Evolutionary conservation across 2,329 filamentous ascomycete genomes (phyloP).

Genomic region (Pseudonectria foliicola): DNA sequence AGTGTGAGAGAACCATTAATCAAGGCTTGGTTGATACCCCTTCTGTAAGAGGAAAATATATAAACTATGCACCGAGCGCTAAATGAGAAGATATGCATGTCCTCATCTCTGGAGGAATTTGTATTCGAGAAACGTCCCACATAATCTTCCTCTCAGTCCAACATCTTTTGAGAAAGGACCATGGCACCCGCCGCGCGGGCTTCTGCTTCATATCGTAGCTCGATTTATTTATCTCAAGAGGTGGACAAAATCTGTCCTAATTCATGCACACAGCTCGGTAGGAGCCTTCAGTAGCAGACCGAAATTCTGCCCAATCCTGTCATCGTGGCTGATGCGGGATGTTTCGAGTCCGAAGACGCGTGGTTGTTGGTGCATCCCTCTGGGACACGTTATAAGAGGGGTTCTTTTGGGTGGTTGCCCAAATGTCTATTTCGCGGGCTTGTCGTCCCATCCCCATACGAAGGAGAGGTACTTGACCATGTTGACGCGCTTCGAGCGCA

Average conservation of each 20-base stretch:
- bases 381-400: background rate
- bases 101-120: conserved; percentile 6
- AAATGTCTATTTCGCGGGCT: conserved; percentile 4
- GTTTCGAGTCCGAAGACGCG: no score
- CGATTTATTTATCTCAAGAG: no score
- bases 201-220: no score
- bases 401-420: background rate
- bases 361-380: no score
- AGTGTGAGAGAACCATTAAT: conserved; percentile 4
- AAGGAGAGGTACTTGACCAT: conserved; percentile 91
- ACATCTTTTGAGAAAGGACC: no score
- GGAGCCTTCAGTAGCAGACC: no score
- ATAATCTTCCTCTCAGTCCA: no score
- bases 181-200: no score
- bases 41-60: conserved; percentile 17
- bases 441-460: conserved; percentile 95
- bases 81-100: conserved; percentile 6
- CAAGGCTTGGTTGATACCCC: conserved; percentile 17
- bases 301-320: no score
- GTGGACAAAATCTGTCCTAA: no score
- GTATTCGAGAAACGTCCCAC: background rate
- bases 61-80: conserved; percentile 10
- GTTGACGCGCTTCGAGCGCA: conserved; percentile 92
- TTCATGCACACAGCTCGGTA: no score
- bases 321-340: no score